Percentiles rank a stretch among this genome's conserved stretches.
Evolutionary conservation across 2,329 filamentous ascomycete species (phyloP).

Genomic region (Juglanconis juglandina): DNA sequence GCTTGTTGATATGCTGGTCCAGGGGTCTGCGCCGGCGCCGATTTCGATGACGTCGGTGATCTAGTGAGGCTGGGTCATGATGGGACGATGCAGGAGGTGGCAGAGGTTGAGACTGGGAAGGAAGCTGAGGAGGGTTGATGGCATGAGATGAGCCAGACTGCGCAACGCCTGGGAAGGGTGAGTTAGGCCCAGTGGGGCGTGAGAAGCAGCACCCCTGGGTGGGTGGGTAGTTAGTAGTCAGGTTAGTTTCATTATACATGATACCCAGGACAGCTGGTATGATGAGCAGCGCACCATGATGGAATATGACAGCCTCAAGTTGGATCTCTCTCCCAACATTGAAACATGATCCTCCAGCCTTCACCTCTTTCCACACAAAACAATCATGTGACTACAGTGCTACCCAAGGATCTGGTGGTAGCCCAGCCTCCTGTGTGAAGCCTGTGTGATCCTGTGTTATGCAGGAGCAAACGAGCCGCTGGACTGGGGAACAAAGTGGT

Average conservation of each 20-base stretch:
- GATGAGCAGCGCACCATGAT: no score
- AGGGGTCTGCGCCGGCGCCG: slow-evolving; percentile 41
- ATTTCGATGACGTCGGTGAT: slow-evolving; percentile 22
- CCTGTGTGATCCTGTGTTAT: no score
- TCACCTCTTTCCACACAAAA: not conserved
- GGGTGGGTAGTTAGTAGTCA: no score
- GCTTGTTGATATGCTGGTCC: slow-evolving; percentile 66
- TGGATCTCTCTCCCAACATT: slow-evolving; percentile 6
- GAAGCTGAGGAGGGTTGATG: slow-evolving; percentile 42
- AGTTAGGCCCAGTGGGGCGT: slow-evolving; percentile 47
- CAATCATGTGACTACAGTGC: no score
- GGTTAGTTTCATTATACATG: no score
- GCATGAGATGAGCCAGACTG: slow-evolving; percentile 39
- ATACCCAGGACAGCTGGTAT: no score
- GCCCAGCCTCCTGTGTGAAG: no score
- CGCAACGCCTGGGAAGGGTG: slow-evolving; percentile 48
- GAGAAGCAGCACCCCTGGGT: slow-evolving; percentile 58
- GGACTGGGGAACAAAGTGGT: no score
- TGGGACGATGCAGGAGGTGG: slow-evolving; percentile 21
- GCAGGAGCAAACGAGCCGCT: no score
- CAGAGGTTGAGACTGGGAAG: not conserved
- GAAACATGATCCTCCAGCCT: no score
- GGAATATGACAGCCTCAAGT: not conserved
- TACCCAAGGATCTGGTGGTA: no score
- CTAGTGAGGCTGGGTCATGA: slow-evolving; percentile 17